These are phyloP conservation scores for Kandelia obovata DNA, from an alignment of 345 rosid genomes.

Conservation along the genomic window DNA sequence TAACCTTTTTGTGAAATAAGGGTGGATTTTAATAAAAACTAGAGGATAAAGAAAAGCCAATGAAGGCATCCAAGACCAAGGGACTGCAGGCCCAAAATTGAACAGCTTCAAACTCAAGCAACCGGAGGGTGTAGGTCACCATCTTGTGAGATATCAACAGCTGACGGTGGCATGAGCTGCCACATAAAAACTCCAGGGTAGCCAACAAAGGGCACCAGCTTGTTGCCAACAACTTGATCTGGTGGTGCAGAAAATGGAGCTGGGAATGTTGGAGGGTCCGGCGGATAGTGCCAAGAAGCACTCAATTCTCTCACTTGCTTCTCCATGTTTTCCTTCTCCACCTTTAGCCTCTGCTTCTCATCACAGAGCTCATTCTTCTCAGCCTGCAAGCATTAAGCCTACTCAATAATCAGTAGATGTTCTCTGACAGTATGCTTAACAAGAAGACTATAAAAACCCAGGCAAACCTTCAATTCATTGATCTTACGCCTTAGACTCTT, in stretches of 20 bases:
- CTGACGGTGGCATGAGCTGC: slow-evolving; percentile 29
- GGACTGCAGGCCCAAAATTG: slow-evolving; percentile 2
- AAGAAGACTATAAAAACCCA: not conserved
- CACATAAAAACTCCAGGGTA: slow-evolving; percentile 28
- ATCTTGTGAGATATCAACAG: slow-evolving; percentile 26
- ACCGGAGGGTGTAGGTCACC: slow-evolving; percentile 19
- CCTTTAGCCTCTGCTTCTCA: slow-evolving; percentile 32
- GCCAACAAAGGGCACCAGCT: slow-evolving; percentile 24
- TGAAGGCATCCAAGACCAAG: not conserved
- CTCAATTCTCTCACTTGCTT: slow-evolving; percentile 14
- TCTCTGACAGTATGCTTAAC: not conserved
- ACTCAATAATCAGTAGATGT: not conserved
- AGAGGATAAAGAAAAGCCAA: not conserved
- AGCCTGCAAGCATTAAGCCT: slow-evolving; percentile 14
- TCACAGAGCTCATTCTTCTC: slow-evolving; percentile 31
- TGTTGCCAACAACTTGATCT: slow-evolving; percentile 21
- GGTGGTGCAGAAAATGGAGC: slow-evolving; percentile 18
- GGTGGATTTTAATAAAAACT: too few species aligned
- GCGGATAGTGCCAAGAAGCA: slow-evolving; percentile 7
- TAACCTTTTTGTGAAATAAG: too few species aligned
- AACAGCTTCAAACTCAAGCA: slow-evolving; percentile 14
- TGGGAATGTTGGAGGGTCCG: slow-evolving; percentile 11
- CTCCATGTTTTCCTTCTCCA: slow-evolving; percentile 23
- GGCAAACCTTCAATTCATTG: slow-evolving; percentile 33
- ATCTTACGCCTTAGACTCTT: slow-evolving; percentile 30